Evolutionary conservation across 2,329 filamentous ascomycete species (phyloP), one percentile per base, ranked within the genome.

Genomic region (Dendrostoma leiphaemia): DNA sequence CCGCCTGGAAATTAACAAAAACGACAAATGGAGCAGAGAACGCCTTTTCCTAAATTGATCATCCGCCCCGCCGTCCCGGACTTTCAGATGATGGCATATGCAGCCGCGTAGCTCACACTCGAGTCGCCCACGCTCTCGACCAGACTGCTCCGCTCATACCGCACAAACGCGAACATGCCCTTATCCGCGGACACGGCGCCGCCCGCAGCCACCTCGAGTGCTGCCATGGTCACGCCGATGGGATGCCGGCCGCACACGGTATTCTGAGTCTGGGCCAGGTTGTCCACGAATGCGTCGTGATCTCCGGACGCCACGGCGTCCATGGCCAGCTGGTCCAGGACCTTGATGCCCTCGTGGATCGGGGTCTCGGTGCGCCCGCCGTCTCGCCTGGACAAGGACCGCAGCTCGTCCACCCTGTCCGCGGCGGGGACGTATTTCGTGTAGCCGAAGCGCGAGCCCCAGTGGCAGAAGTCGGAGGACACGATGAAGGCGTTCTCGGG

Each of bases 391-490:
- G 59, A 53, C 32, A 75, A 74, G 21, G 65, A 74, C 59, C 59
- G 75, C 65, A 74, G 71, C 58, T 65, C 69, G 61, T 23, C 75
- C 2, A 73, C 60, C 12, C 71, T 67, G 32, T 65, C 68, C 64
- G 60, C 77, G 52, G 58, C 80, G 56, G 56, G 82, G 29, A 84
- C 80, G 68, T 97, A 96, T 56, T 88, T 88, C 26, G 85, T 90
- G 70, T 97, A 99, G 52, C 81, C 76, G 70, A 97, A 99, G 46
- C 90, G 81, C 0, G 77, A 63, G 10, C 94, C 94, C 94, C 94
- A 99, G 71, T 99, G 94, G 60, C 93, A 97, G 69, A 99, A 99
- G 69, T 99, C 94, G 1, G 91, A 96, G 69, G 89, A 94, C 59
- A 97, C 81, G 57, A 99, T 81, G 67, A 97, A 97, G 1, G 87